phyloP scores from a whole-genome alignment of 2,329 filamentous ascomycete species.

The Fusarium sp. region DNA sequence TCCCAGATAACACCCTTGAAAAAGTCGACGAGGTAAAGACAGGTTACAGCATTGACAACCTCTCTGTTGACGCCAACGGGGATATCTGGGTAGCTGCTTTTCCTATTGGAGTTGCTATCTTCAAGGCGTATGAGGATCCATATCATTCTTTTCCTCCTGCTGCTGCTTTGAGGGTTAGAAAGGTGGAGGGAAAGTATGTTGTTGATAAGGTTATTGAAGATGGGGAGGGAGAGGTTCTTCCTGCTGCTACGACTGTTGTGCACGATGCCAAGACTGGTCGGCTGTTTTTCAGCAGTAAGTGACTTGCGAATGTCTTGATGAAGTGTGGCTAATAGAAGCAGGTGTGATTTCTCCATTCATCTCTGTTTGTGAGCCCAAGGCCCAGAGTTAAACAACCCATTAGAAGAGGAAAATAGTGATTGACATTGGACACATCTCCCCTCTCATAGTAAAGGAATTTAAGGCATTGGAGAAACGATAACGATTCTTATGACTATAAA shows the following conservation, averaged over 20 bases:
- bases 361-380: constrained; percentile 35
- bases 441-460: background rate
- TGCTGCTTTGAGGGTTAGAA: constrained; percentile 21
- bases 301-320: accelerated
- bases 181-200: constrained; percentile 7
- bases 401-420: no score
- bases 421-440: background rate
- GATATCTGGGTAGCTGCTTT: constrained; percentile 36
- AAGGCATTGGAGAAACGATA: background rate
- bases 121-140: constrained; percentile 29
- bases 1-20: constrained; percentile 4
- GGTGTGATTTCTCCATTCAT: constrained; percentile 41
- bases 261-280: constrained; percentile 38
- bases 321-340: background rate
- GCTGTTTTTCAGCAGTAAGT: constrained; percentile 40
- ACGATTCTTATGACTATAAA: no score
- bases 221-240: constrained; percentile 26
- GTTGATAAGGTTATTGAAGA: constrained; percentile 40
- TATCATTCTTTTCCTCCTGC: constrained; percentile 13
- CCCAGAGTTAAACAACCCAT: background rate
- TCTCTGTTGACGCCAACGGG: constrained; percentile 35
- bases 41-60: constrained; percentile 33
- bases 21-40: constrained; percentile 20
- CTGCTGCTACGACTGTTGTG: constrained; percentile 36
- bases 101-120: constrained; percentile 18